phyloP scores from a whole-genome alignment of 345 rosid genomes.

The Draba incana region DNA sequence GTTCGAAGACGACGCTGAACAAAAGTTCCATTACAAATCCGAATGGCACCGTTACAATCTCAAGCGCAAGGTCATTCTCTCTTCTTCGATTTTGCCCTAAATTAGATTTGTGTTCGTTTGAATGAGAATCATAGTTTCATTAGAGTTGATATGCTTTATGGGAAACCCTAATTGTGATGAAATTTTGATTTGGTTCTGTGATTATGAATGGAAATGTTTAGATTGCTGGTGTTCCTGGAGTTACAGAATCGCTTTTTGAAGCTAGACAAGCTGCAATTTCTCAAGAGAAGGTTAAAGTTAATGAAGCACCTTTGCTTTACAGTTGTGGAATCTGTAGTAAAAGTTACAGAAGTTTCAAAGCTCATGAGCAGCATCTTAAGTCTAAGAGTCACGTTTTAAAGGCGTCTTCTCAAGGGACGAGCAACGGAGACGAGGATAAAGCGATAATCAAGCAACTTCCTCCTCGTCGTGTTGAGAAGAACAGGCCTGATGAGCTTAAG shows the following conservation, averaged over 20 bases:
- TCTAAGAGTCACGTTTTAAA: conserved; percentile 64
- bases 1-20: conserved; percentile 75
- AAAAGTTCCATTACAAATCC: conserved; percentile 85
- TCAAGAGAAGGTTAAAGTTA: conserved; percentile 58
- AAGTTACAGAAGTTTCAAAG: conserved; percentile 80
- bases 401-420: conserved; percentile 58
- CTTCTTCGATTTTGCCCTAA: background rate
- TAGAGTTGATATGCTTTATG: too few species aligned
- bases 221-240: conserved; percentile 98
- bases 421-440: conserved; percentile 46
- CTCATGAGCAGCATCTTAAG: conserved; percentile 81
- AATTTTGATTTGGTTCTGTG: too few species aligned
- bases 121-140: too few species aligned
- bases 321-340: conserved; percentile 75
- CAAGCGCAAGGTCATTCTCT: conserved; percentile 78
- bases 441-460: conserved; percentile 62
- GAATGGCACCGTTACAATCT: conserved; percentile 99
- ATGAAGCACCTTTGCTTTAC: conserved; percentile 70
- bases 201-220: conserved; percentile 27
- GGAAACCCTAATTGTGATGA: too few species aligned
- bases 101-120: background rate
- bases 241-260: conserved; percentile 78
- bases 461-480: conserved; percentile 51
- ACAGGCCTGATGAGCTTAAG: conserved; percentile 1
- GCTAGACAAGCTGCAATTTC: conserved; percentile 77